Evolutionary conservation across 2,329 filamentous ascomycete species (phyloP).

Genomic region (Cryphonectria naterciae): DNA sequence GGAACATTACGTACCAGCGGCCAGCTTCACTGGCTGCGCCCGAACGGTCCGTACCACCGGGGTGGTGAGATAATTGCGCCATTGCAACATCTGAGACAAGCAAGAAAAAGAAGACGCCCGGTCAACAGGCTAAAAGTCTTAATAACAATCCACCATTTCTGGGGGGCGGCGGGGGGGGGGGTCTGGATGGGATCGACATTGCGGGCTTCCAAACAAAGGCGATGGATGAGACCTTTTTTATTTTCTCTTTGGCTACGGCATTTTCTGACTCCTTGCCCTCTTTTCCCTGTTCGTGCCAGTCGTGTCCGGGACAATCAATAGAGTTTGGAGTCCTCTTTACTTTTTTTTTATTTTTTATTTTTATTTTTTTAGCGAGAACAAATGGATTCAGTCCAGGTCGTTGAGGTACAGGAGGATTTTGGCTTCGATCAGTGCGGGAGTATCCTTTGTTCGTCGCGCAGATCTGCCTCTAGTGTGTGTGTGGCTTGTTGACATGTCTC

Average conservation of each 20-base stretch:
- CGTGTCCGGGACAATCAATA: not conserved
- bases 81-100: constrained; percentile 23
- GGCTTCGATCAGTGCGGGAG: constrained; percentile 9
- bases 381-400: constrained; percentile 1
- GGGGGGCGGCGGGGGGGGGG: not conserved
- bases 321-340: not conserved
- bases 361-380: constrained; percentile 1
- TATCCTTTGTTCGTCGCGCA: not conserved
- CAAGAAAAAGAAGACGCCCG: not conserved
- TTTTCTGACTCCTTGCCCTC: not conserved
- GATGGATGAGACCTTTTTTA: not conserved
- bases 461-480: not conserved
- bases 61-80: constrained; percentile 18
- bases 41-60: constrained; percentile 2
- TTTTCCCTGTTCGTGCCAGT: not conserved
- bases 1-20: constrained; percentile 24
- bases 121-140: not conserved
- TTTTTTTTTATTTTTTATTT: not conserved
- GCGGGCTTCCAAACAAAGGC: not conserved
- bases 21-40: constrained; percentile 20
- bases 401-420: not conserved
- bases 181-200: not conserved
- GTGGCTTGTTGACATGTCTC: not conserved
- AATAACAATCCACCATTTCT: not conserved
- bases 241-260: not conserved